phyloP scores from a whole-genome alignment of 2,329 filamentous ascomycete species.

The Penicillium sp. region DNA sequence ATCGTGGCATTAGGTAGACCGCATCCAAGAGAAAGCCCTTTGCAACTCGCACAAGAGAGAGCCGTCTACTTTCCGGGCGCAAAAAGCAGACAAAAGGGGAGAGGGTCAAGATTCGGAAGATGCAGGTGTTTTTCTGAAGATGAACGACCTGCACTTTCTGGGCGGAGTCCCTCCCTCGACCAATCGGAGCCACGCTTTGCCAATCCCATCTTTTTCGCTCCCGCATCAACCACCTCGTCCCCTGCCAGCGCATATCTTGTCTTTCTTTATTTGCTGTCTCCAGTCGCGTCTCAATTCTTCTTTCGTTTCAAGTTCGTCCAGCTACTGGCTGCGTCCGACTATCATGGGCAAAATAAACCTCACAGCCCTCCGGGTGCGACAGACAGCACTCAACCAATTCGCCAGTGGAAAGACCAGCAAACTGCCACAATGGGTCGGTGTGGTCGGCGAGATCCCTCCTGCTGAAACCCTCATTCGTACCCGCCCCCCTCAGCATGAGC shows the following conservation, averaged over 20 bases:
- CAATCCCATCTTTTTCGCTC: constrained; percentile 32
- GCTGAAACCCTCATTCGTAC: constrained; percentile 52
- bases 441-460: constrained; percentile 51
- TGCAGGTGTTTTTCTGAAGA: constrained; percentile 18
- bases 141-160: constrained; percentile 19
- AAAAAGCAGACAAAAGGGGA: constrained; percentile 5
- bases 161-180: constrained; percentile 27
- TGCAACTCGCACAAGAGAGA: constrained; percentile 14
- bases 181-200: constrained; percentile 32
- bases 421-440: constrained; percentile 48
- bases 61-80: constrained; percentile 12
- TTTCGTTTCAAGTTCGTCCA: not conserved
- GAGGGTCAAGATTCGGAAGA: constrained; percentile 4
- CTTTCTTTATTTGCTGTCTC: not conserved
- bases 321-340: constrained; percentile 3
- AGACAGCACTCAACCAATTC: constrained; percentile 34
- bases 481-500: constrained; percentile 42
- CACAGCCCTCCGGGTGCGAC: constrained; percentile 40
- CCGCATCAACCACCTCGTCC: constrained; percentile 13
- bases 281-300: not conserved
- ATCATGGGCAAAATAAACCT: constrained; percentile 42
- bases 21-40: constrained; percentile 23
- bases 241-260: constrained; percentile 4
- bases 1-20: constrained; percentile 46
- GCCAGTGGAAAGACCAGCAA: constrained; percentile 29